Evolutionary conservation across 1,284 basidiomycete genomes (phyloP), one percentile per base, ranked within the genome.

Genomic region (Cryptococcus sp.): DNA sequence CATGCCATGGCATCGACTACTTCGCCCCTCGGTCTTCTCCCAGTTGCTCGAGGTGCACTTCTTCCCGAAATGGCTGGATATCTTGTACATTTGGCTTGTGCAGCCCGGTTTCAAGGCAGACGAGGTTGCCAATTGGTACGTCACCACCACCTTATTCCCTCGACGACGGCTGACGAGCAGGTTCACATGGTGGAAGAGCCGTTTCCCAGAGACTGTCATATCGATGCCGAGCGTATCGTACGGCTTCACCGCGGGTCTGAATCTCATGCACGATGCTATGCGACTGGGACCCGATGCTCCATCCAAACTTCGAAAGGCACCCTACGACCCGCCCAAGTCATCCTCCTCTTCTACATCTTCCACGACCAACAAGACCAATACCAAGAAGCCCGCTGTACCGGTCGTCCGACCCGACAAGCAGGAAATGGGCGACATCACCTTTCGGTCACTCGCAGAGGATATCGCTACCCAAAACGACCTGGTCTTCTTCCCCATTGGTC

Each of bases 1-100:
- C 11, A 75, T 97, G 37, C 76, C 77, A 0, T 99, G 95, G 95
- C 76, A 76, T 16, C 63, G 72, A 22, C 76, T 90, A 37, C 75
- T 98, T 26, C 83, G 88, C 4, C 72, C 81, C 0, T 84, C 85
- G 2, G 81, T 91, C 52, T 78, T 93, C 55, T 79, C 82, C 2
- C 86, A 90, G 61, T 73, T 97, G 6, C 74, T 97, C 54, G 87
- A 93, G 67, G 78, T 80, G 7, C 90, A 91, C 62, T 94, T 98
- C 76, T 95, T 97, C 79, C 87, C 89, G 2, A 92, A 93, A 66
- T 98, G 92, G 92, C 78, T 98, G 43, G 82, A 89, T 37, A 82
- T 87, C n/a, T 75, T 99, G 32, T 84, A 91, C 63, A 73, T 87
- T 35, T 97, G 93, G 95, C 82, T 98, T 45, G 78, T 84, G 11